These are phyloP conservation scores for Candida hungchunana DNA, from an alignment of 805 yeast species.

Conservation along the genomic window DNA sequence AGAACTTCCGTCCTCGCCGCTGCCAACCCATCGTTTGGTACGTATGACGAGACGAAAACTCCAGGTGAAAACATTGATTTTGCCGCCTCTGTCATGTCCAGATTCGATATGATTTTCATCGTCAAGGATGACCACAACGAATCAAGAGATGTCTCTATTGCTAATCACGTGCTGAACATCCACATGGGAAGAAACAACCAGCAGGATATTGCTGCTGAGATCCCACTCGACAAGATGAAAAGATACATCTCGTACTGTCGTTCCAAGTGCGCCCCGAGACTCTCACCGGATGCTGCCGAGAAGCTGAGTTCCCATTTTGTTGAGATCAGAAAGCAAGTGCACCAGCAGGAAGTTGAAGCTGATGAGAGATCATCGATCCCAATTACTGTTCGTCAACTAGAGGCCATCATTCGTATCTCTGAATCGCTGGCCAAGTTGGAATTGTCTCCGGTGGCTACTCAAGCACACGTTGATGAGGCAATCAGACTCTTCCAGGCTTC, in stretches of 20 bases:
- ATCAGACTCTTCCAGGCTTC: slow-evolving; percentile 92
- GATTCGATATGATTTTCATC: slow-evolving; percentile 98
- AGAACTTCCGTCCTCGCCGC: slow-evolving; percentile 97
- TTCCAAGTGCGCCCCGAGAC: slow-evolving; percentile 86
- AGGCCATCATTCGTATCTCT: slow-evolving; percentile 93
- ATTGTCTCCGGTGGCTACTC: slow-evolving; percentile 77
- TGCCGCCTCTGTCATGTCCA: slow-evolving; percentile 92
- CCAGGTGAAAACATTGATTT: slow-evolving; percentile 98
- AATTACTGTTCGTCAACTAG: slow-evolving; percentile 94
- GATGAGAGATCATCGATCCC: slow-evolving; percentile 94
- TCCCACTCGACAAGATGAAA: slow-evolving; percentile 87
- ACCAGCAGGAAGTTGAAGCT: slow-evolving; percentile 72
- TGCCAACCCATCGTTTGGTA: slow-evolving; percentile 95
- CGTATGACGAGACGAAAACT: slow-evolving; percentile 92
- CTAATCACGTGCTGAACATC: slow-evolving; percentile 90
- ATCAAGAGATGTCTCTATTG: slow-evolving; percentile 80
- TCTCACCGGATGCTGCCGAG: slow-evolving; percentile 86
- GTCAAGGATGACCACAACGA: slow-evolving; percentile 94
- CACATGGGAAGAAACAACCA: slow-evolving; percentile 74
- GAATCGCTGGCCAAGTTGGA: slow-evolving; percentile 89
- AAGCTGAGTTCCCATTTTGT: slow-evolving; percentile 89
- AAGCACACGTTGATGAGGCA: slow-evolving; percentile 92
- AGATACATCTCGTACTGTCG: slow-evolving; percentile 89
- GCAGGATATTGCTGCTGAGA: slow-evolving; percentile 63
- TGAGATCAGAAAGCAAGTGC: slow-evolving; percentile 78